Base-by-base conservation (phyloP, 768 basidiomycete species). In the Leccinellum albellum region DNA sequence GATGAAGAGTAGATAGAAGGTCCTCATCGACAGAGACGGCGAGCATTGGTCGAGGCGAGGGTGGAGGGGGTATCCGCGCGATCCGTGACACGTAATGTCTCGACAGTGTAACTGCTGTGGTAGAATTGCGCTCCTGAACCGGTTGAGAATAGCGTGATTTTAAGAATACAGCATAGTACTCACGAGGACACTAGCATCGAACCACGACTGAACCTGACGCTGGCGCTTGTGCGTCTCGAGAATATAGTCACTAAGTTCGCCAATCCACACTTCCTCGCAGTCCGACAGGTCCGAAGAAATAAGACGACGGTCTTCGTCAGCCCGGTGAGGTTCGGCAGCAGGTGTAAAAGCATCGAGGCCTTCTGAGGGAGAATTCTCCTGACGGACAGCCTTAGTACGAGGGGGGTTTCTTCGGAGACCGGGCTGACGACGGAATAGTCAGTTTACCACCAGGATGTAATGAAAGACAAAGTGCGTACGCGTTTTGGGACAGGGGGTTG, bases 261-360 rank as follows among this genome's bases (percentile, higher is more conserved):
- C 78, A 45, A 76, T 73, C 91, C 91, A 93, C 15, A 93, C 67
- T 57, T 91, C 90, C 62, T 82, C 80, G 61, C 85, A 90, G 57
- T 91, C 91, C 28, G 91, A 89, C 59, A 93, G 75, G 76, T 93
- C 91, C 21, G 91, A 91, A 17, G 89, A 89, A 12, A 74, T 71
- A 13, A 82, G 74, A 37, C 74, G 74, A 48, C 64, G 72, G 29
- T 78, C 79, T 31, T 83, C 81, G 54, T 75, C 75, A 15, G 62
- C 63, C 33, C 64, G 69, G 50, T 58, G 67, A 35, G 59, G 64
- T 9, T 73, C 70, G 3, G 54, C 32, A 21, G 50, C 53, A 14
- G 57, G n/a, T 21, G 61, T 57, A 13, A 60, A 60, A 15, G 44
- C 47, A 29, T 70, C 70, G 26, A 62, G 50, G 31, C 57, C 61